Evolutionary conservation across 768 basidiomycete species (phyloP), one percentile per base, ranked within the genome.

Genomic region (Fomitopsis pulvina): DNA sequence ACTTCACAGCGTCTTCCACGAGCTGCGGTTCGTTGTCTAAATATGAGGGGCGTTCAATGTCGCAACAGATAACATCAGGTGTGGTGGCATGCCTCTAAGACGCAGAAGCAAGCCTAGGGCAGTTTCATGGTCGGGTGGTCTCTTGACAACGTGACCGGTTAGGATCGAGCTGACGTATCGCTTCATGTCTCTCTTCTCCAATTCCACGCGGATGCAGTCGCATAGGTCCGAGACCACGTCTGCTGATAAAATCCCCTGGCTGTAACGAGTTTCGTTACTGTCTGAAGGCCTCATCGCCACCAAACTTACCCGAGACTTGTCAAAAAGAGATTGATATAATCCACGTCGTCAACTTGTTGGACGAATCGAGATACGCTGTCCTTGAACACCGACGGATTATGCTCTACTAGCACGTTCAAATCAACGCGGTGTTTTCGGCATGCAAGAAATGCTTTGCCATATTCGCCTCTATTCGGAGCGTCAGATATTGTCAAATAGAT

Each of bases 1-100:
- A 99, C 63, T 94, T 97, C 60, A 98, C 88, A 5, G 96, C 96
- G 51, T 97, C 94, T 62, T 99, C 94, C 12, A 96, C 90, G 2
- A 92, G 66, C 24, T 80, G 75, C 0, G 87, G 80, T 54, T 90
- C 76, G 8, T 73, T 77, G 63, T 85, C 71, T 73, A 26, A 11
- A 21, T 32, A 22, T 21, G 41, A 39, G 29, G 9, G 12, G 26
- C 16, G 39, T 18, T 9, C 8, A 40, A 11, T 7, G 14, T 21
- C 27, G 4, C 25, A 25, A 16, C 30, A 32, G 30, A 8, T 32
- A 16, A 32, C 9, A 30, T 18, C 44, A 20, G 8, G 42, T 5
- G 9, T 22, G 42, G 11, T 24, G 28, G 45, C 71, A 48, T 47
- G 93, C 94, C 85, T 73, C 89, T 82, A 40, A 98, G 69, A 30